These are phyloP conservation scores for Kandelia obovata DNA, from an alignment of 345 rosid genomes.

Conservation along the genomic window DNA sequence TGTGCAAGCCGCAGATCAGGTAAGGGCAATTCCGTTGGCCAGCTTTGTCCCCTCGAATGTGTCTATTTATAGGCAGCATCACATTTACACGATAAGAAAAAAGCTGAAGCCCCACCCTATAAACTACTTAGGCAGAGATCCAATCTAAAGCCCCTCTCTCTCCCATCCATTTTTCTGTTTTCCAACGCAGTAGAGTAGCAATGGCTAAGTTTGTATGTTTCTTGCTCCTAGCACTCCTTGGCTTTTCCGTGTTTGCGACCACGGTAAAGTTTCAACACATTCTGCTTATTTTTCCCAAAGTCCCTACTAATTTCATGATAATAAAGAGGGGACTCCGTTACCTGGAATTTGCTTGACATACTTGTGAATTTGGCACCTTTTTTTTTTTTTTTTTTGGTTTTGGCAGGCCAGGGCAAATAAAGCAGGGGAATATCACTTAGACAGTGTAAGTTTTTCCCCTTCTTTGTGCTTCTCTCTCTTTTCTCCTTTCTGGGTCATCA, in stretches of 20 bases:
- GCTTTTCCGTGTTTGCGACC: conserved; percentile 57
- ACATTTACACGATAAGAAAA: background rate
- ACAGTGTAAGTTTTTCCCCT: conserved; percentile 31
- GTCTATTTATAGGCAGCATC: background rate
- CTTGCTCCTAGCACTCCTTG: conserved; percentile 55
- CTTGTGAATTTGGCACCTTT: too few relatives aligned
- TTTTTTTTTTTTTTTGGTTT: background rate
- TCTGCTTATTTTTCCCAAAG: background rate
- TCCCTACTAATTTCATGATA: background rate
- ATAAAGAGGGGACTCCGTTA: too few relatives aligned
- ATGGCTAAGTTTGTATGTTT: conserved; percentile 52
- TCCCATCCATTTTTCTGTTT: background rate
- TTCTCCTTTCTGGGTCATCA: background rate
- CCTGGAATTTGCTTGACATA: too few relatives aligned
- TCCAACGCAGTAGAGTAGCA: background rate
- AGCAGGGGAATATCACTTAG: conserved; percentile 27
- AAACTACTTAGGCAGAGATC: too few relatives aligned
- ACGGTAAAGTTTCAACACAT: conserved; percentile 28
- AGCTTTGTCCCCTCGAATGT: background rate
- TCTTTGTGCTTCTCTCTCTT: background rate
- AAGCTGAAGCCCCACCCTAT: background rate
- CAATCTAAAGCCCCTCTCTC: conserved; percentile 8
- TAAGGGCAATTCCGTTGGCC: background rate
- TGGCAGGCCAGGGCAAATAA: conserved; percentile 39
- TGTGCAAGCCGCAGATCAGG: background rate